These are phyloP conservation scores for Nigrograna mackinnonii DNA, from an alignment of 2,329 filamentous ascomycete species.

Conservation along the genomic window DNA sequence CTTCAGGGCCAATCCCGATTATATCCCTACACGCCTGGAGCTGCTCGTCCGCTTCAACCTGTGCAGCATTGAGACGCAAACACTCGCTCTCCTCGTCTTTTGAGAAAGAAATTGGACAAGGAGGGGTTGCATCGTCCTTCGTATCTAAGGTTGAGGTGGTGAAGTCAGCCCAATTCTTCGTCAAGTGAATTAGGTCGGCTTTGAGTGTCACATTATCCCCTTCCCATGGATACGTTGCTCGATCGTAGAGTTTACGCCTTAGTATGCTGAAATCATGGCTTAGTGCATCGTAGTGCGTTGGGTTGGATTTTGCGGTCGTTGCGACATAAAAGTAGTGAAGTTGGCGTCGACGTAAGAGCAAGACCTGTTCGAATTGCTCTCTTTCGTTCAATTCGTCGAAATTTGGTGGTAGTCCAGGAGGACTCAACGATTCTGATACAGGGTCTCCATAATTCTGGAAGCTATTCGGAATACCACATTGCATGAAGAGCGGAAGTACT, in stretches of 20 bases:
- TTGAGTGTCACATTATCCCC: slow-evolving; percentile 33
- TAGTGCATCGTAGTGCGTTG: slow-evolving; percentile 28
- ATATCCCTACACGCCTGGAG: slow-evolving; percentile 23
- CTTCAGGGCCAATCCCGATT: slow-evolving; percentile 27
- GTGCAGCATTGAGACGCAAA: slow-evolving; percentile 19
- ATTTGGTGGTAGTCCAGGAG: slow-evolving; percentile 24
- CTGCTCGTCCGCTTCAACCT: slow-evolving; percentile 26
- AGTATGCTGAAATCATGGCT: slow-evolving; percentile 19
- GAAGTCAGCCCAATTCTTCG: slow-evolving; percentile 22
- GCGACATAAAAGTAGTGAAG: slow-evolving; percentile 34
- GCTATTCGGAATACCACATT: slow-evolving; percentile 41
- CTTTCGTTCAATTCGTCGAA: slow-evolving; percentile 22
- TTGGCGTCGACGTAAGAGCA: slow-evolving; percentile 30
- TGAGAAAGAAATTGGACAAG: slow-evolving; percentile 23
- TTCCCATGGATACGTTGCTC: slow-evolving; percentile 30
- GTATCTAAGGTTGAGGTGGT: slow-evolving; percentile 4
- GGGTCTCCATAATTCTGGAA: slow-evolving; percentile 46
- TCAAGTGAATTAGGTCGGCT: slow-evolving; percentile 23
- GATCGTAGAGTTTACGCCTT: slow-evolving; percentile 25
- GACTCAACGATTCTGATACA: slow-evolving; percentile 20
- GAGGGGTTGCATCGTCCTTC: slow-evolving; percentile 3
- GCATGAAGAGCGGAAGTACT: slow-evolving; percentile 41
- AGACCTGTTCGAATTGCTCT: slow-evolving; percentile 24
- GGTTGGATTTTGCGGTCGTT: slow-evolving; percentile 25
- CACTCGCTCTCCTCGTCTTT: slow-evolving; percentile 22